Evolutionary conservation across 305 asterid genomes (phyloP).

Genomic region (Galium porrigens): DNA sequence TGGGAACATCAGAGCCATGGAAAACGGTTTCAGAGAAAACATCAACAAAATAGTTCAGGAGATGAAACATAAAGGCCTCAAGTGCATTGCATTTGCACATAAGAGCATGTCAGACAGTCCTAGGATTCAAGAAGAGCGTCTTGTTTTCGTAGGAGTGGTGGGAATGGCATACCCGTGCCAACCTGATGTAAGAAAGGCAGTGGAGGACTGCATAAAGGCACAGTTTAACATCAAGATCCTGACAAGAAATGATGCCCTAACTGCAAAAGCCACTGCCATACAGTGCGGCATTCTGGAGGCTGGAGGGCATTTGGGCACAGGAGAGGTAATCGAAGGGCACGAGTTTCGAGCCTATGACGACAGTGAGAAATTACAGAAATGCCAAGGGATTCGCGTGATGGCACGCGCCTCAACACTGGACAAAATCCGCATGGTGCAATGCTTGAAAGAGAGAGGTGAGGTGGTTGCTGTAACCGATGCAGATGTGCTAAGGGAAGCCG

Average conservation of each 20-base stretch:
- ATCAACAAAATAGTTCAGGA: slow-evolving; percentile 3
- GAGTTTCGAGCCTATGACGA: slow-evolving; percentile 18
- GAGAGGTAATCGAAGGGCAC: slow-evolving; percentile 17
- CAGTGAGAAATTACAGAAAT: slow-evolving; percentile 15
- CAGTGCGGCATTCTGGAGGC: slow-evolving; percentile 22
- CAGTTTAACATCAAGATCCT: slow-evolving; percentile 19
- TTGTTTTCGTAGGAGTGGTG: slow-evolving; percentile 14
- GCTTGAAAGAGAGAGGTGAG: slow-evolving; percentile 25
- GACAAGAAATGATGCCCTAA: slow-evolving; percentile 16
- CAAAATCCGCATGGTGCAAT: slow-evolving; percentile 19
- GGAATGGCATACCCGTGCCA: slow-evolving; percentile 18
- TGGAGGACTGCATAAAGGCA: slow-evolving; percentile 17
- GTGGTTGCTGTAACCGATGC: slow-evolving; percentile 29
- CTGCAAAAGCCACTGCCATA: slow-evolving; percentile 20
- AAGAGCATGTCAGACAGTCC: slow-evolving; percentile 10
- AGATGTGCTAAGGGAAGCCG: slow-evolving; percentile 21
- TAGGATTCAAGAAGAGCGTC: slow-evolving; percentile 15
- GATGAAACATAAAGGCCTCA: slow-evolving; percentile 15
- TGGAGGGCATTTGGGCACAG: neutral
- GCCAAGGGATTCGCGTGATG: slow-evolving; percentile 17
- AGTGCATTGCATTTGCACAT: slow-evolving; percentile 19
- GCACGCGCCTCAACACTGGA: slow-evolving; percentile 21
- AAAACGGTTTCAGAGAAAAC: slow-evolving; percentile 1
- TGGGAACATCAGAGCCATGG: slow-evolving; percentile 9
- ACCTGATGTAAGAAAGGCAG: slow-evolving; percentile 14